These are phyloP conservation scores for Saturnispora hagleri DNA, from an alignment of 805 yeast species.

Conservation along the genomic window DNA sequence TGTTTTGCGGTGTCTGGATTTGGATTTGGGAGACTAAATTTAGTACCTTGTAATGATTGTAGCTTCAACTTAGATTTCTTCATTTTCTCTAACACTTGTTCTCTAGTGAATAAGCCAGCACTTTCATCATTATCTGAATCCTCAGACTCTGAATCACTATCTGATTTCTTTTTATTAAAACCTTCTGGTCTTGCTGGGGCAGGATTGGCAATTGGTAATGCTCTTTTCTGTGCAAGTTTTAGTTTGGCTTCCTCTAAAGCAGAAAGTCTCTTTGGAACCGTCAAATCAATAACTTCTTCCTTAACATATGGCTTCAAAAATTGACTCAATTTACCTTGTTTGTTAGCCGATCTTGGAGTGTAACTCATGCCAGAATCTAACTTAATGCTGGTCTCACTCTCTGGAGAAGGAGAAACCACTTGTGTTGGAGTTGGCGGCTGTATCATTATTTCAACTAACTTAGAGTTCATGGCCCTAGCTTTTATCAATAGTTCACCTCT, in stretches of 20 bases:
- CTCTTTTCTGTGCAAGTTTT: conserved; percentile 2
- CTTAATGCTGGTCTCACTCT: conserved; percentile 5
- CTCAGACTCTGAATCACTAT: conserved; percentile 30
- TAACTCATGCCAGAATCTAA: conserved; percentile 12
- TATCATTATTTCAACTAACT: conserved; percentile 44
- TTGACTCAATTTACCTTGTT: conserved; percentile 20
- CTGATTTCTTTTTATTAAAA: conserved; percentile 29
- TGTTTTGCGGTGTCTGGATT: conserved; percentile 16
- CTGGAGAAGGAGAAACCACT: neutral
- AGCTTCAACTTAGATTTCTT: conserved; percentile 19
- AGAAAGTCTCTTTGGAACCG: conserved; percentile 9
- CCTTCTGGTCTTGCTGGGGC: conserved; percentile 49
- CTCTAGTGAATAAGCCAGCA: conserved; percentile 36
- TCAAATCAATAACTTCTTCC: conserved; percentile 11
- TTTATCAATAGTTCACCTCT: conserved; percentile 50
- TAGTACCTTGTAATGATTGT: conserved; percentile 23
- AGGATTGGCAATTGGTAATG: conserved; percentile 23
- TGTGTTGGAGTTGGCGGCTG: conserved; percentile 23
- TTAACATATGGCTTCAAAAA: conserved; percentile 8
- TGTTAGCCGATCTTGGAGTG: conserved; percentile 9
- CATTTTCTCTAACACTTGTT: conserved; percentile 25
- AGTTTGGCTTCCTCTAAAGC: conserved; percentile 12
- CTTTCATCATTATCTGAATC: conserved; percentile 29
- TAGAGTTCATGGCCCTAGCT: conserved; percentile 47
- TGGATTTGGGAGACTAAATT: conserved; percentile 16